Evolutionary conservation across 2,329 filamentous ascomycete genomes (phyloP).

Genomic region (Diaporthe citrichinensis): DNA sequence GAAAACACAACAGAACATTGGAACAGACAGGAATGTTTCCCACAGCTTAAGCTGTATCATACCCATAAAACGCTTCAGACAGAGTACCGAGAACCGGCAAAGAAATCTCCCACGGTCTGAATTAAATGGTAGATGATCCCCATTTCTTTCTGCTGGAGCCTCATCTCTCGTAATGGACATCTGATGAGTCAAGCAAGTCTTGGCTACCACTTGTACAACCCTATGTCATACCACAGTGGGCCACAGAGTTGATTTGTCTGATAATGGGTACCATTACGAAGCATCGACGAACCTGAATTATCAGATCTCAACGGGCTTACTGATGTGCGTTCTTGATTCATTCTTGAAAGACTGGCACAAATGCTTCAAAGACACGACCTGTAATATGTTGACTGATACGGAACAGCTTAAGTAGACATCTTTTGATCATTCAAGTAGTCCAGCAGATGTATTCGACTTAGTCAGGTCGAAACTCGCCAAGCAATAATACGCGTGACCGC

Average conservation of each 20-base stretch:
- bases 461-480: neutral
- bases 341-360: too few species aligned
- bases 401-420: neutral
- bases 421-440: neutral
- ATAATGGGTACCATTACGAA: neutral
- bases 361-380: too few species aligned
- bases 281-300: neutral
- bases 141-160: neutral
- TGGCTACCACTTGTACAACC: neutral
- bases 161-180: neutral
- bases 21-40: too few species aligned
- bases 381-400: too few species aligned
- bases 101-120: neutral
- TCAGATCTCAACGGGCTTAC: neutral
- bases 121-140: neutral
- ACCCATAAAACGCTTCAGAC: too few species aligned
- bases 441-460: neutral
- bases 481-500: neutral
- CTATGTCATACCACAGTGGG: neutral
- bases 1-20: too few species aligned
- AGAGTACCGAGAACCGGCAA: neutral
- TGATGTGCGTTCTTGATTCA: neutral
- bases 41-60: too few species aligned
- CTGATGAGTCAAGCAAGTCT: slow-evolving; percentile 5
- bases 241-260: neutral